Conservation (phyloP, 2,329 filamentous ascomycete genomes). For the Aspergillus glaucus region DNA sequence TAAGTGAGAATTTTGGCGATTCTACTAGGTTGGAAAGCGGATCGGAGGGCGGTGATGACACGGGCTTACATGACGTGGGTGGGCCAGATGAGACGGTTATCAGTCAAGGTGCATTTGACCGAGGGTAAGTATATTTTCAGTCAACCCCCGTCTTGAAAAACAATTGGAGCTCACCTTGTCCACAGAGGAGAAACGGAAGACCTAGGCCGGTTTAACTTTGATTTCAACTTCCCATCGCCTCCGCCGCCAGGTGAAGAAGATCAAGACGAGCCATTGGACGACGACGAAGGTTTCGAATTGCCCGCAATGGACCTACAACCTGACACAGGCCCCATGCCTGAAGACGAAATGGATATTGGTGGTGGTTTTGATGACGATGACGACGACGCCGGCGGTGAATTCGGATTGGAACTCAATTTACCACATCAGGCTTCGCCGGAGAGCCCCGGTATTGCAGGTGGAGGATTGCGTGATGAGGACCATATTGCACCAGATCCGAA, state of each 20-base stretch:
- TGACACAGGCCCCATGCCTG: slow-evolving; percentile 19
- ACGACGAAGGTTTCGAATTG: slow-evolving; percentile 31
- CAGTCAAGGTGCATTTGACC: slow-evolving; percentile 34
- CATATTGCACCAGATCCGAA: slow-evolving; percentile 28
- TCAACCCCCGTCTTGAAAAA: background rate
- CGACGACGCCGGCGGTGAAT: slow-evolving; percentile 17
- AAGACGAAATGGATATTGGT: slow-evolving; percentile 10
- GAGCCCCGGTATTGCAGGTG: slow-evolving; percentile 28
- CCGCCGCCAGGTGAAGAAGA: slow-evolving; percentile 20
- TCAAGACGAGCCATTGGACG: slow-evolving; percentile 23
- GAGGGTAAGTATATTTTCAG: slow-evolving; percentile 24
- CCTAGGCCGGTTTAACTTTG: slow-evolving; percentile 35
- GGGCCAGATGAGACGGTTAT: slow-evolving; percentile 32
- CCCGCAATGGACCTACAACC: slow-evolving; percentile 21
- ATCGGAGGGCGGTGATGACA: slow-evolving; percentile 33
- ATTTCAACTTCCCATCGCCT: slow-evolving; percentile 37
- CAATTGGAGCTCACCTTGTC: slow-evolving; percentile 8
- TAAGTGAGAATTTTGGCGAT: slow-evolving; percentile 49
- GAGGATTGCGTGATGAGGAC: slow-evolving; percentile 30
- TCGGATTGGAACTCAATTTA: slow-evolving; percentile 27
- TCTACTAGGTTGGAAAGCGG: slow-evolving; percentile 41
- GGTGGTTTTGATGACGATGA: slow-evolving; percentile 12
- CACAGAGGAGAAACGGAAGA: slow-evolving; percentile 38
- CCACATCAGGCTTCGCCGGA: slow-evolving; percentile 22
- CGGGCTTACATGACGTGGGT: slow-evolving; percentile 32